Evolutionary conservation across 495 filamentous ascomycete species (phyloP).

Genomic region (Hypoxylon subgilvum): DNA sequence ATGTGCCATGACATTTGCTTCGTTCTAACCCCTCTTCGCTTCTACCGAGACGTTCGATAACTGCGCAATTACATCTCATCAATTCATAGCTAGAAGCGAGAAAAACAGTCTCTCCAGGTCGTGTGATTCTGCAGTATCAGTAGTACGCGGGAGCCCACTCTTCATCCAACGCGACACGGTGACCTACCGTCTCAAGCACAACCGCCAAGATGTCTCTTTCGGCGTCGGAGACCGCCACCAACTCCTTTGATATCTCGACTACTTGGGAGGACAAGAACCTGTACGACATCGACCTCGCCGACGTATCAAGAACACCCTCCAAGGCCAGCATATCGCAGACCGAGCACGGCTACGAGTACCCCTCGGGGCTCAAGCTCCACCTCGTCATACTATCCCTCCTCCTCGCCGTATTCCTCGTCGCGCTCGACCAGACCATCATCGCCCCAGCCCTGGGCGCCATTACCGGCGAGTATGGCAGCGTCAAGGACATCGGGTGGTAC

Average conservation of each 20-base stretch:
- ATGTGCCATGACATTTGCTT: too few species aligned
- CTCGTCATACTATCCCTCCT: conserved; percentile 59
- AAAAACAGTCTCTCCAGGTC: not conserved
- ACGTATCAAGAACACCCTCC: conserved; percentile 1
- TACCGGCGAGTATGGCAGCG: conserved; percentile 48
- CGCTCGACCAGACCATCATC: conserved; percentile 69
- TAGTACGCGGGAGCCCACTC: not conserved
- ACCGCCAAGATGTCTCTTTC: conserved; percentile 11
- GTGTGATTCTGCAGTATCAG: not conserved
- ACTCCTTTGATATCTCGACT: conserved; percentile 10
- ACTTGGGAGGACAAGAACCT: conserved; percentile 22
- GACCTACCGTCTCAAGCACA: not conserved
- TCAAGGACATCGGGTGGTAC: conserved; percentile 52
- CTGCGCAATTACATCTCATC: not conserved
- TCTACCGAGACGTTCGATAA: too few species aligned
- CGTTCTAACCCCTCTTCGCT: too few species aligned
- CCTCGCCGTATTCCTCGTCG: conserved; percentile 64
- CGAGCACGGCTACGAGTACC: conserved; percentile 46
- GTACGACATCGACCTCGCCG: conserved; percentile 17
- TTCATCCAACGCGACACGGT: not conserved
- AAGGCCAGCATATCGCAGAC: conserved; percentile 9
- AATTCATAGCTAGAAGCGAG: not conserved
- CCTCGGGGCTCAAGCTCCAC: conserved; percentile 51
- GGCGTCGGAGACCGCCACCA: conserved; percentile 5
- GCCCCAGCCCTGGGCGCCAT: conserved; percentile 63